Evolutionary conservation across 2,329 filamentous ascomycete genomes (phyloP).

Genomic region (Paraphaeosphaeria sporulosa): DNA sequence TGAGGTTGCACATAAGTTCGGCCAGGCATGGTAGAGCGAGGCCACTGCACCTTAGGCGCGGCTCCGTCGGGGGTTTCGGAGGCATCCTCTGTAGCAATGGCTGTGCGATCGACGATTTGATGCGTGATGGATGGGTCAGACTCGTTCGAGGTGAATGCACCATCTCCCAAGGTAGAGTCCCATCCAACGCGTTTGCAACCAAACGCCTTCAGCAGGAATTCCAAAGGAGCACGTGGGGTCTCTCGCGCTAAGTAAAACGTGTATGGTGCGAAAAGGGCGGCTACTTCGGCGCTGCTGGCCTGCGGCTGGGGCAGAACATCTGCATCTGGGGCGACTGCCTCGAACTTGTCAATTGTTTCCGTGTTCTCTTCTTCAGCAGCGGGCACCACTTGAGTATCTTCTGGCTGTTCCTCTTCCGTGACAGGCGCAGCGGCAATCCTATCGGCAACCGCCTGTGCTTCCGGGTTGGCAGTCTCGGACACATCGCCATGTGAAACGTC

Average conservation of each 20-base stretch:
- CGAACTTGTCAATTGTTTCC: constrained; percentile 84
- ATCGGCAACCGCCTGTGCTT: constrained; percentile 59
- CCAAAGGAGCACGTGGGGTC: constrained; percentile 86
- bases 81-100: constrained; percentile 61
- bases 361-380: constrained; percentile 46
- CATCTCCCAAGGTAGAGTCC: constrained; percentile 89
- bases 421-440: constrained; percentile 48
- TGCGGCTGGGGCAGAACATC: constrained; percentile 85
- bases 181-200: constrained; percentile 96
- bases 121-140: constrained; percentile 89
- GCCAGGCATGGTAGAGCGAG: constrained; percentile 83
- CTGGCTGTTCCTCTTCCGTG: constrained; percentile 46
- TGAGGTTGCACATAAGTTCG: constrained; percentile 94
- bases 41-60: constrained; percentile 55
- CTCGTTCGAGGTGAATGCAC: constrained; percentile 91
- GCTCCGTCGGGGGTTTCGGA: constrained; percentile 54
- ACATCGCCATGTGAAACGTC: constrained; percentile 34
- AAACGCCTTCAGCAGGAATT: constrained; percentile 92
- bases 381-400: constrained; percentile 22
- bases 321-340: constrained; percentile 81
- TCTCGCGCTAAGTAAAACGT: constrained; percentile 95
- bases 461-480: constrained; percentile 43
- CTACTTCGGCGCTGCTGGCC: constrained; percentile 69
- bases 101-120: constrained; percentile 91
- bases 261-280: constrained; percentile 83